Conservation (phyloP, 176 grass and related monocot species). For the Zoysia japonica region DNA sequence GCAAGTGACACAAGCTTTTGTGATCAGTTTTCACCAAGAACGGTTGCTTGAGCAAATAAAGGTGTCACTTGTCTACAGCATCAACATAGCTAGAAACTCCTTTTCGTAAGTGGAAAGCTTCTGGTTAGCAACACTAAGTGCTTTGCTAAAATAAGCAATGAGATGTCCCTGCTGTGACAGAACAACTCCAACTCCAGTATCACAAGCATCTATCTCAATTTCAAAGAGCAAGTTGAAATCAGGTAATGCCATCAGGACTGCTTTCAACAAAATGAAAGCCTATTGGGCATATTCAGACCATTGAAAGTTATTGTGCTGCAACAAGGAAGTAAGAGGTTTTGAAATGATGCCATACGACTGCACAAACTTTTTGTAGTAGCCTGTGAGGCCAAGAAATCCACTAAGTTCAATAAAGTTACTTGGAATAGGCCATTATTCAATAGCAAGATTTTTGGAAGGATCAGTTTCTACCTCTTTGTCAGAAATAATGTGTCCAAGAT, state of each 20-base stretch:
- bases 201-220: neutral
- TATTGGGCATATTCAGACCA: neutral
- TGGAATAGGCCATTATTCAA: neutral
- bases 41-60: neutral
- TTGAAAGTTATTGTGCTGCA: neutral
- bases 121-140: neutral
- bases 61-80: neutral
- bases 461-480: accelerated
- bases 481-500: neutral
- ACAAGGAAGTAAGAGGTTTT: neutral
- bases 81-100: neutral
- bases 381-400: neutral
- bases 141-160: neutral
- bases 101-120: neutral
- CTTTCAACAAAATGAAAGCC: neutral
- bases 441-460: accelerated
- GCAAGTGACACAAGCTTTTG: neutral
- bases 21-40: neutral
- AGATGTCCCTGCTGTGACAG: neutral
- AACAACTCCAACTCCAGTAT: neutral
- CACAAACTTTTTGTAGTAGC: neutral
- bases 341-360: neutral
- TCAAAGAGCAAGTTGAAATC: neutral
- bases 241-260: neutral
- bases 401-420: neutral